Evolutionary conservation across 306 rosid species (phyloP), one percentile per base, ranked within the genome.

Genomic region (Medicago arabica): DNA sequence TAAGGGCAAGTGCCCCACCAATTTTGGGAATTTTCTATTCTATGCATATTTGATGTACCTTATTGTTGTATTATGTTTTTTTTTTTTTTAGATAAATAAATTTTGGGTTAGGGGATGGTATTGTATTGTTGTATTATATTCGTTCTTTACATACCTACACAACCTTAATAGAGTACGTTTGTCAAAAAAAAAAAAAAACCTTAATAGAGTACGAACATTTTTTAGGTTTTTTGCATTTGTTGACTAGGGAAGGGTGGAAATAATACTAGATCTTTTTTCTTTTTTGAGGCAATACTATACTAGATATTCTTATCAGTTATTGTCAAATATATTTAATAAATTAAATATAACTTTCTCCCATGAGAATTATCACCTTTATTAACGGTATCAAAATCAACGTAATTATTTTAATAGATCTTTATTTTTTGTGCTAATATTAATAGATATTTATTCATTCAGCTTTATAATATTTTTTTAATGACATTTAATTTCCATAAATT

Each of bases 1-100:
- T 63, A 53, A 69, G 79, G 69, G 62, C 67, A 58, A n/a, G 53
- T 74, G 63, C 58, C 17, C 67, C 80, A 39, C 54, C 80, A 69
- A 58, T 77, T 82, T 77, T 77, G 71, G 65, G 34, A 72, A 39
- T 69, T 53, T 64, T 76, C 55, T 70, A 21, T 66, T 34, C 6
- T 60, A 60, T 51, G 72, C 68, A 36, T 41, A 68, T 75, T 49
- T 68, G 43, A 13, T 75, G 67, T 61, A 28, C 53, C 53, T 25
- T 41, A 18, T 75, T 58, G 19, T 4, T 74, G 66, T 67, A 80
- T 67, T 36, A 59, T 68, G 31, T 28, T 28, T 3, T 28, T 28
- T 28, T 28, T 28, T 3, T 23, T 23, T 23, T 1, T 21, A 1
- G 31, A 28, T 28, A 28, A 28, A 28, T 28, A 28, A 28, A 28